Evolutionary conservation across 306 rosid genomes (phyloP).

Genomic region (Adenanthera pavonina): DNA sequence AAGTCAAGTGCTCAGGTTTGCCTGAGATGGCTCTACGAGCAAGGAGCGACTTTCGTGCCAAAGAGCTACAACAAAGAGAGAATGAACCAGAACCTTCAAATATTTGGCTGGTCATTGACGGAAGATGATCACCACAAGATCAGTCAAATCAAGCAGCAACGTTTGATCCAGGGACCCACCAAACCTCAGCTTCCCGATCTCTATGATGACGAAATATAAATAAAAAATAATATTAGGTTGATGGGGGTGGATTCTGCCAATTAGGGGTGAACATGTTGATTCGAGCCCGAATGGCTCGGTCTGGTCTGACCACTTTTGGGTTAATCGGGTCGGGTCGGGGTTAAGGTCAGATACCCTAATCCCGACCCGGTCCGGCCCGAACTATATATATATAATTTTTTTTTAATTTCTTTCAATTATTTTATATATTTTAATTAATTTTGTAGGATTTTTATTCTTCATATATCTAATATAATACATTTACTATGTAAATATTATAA

Average conservation of each 20-base stretch:
- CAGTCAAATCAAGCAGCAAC: slow-evolving; percentile 42
- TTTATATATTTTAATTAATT: too few species aligned
- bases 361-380: too few species aligned
- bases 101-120: slow-evolving; percentile 56
- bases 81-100: slow-evolving; percentile 52
- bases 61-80: slow-evolving; percentile 65
- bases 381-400: too few species aligned
- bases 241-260: not conserved
- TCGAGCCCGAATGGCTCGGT: too few species aligned
- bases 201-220: slow-evolving; percentile 47
- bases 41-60: slow-evolving; percentile 53
- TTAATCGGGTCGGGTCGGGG: too few species aligned
- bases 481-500: too few species aligned
- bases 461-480: too few species aligned
- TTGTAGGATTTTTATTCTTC: too few species aligned
- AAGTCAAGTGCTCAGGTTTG: slow-evolving; percentile 58
- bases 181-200: slow-evolving; percentile 53
- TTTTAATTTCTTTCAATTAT: too few species aligned
- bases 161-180: slow-evolving; percentile 57
- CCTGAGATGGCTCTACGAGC: slow-evolving; percentile 59
- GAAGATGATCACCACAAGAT: slow-evolving; percentile 49
- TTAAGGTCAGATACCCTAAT: too few species aligned
- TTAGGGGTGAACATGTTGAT: too few species aligned
- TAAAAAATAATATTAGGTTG: not conserved
- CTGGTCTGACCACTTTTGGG: too few species aligned